Percentiles rank a stretch among this genome's conserved stretches.
These are phyloP conservation scores for Gossypium anomalum DNA, from an alignment of 345 rosid genomes.

Conservation along the genomic window DNA sequence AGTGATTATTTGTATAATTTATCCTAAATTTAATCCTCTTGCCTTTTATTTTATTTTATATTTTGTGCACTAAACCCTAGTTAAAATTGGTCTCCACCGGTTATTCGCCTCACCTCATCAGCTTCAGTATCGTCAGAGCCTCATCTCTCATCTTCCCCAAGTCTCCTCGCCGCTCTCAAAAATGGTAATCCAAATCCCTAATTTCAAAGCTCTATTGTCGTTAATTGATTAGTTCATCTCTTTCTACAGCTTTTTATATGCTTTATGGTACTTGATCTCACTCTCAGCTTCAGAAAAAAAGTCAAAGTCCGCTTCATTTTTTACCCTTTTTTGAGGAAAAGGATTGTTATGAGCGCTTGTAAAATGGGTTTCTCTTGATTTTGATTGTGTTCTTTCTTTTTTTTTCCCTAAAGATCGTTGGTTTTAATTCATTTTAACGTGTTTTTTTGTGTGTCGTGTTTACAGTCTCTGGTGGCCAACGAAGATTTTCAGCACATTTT, in stretches of 20 bases:
- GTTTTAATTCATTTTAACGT: background rate
- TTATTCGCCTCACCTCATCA: background rate
- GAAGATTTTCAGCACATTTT: constrained; percentile 67
- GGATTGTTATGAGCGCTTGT: no score
- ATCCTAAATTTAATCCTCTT: no score
- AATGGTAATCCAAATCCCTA: background rate
- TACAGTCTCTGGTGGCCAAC: background rate
- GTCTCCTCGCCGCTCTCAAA: background rate
- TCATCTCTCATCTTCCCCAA: background rate
- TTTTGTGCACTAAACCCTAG: background rate
- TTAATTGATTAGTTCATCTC: background rate
- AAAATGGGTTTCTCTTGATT: no score
- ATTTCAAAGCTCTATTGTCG: background rate
- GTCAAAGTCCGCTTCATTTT: no score
- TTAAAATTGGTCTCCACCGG: background rate
- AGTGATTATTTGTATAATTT: no score
- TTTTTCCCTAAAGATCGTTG: background rate
- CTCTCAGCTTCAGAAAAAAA: background rate
- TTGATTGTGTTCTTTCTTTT: background rate
- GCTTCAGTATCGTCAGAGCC: background rate
- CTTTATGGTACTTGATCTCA: background rate
- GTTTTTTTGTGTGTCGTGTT: background rate
- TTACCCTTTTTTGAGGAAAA: no score
- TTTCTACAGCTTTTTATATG: background rate
- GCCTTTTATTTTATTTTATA: background rate